These are phyloP conservation scores for Lactifluus echinatus DNA, from an alignment of 768 basidiomycete species.

Conservation along the genomic window DNA sequence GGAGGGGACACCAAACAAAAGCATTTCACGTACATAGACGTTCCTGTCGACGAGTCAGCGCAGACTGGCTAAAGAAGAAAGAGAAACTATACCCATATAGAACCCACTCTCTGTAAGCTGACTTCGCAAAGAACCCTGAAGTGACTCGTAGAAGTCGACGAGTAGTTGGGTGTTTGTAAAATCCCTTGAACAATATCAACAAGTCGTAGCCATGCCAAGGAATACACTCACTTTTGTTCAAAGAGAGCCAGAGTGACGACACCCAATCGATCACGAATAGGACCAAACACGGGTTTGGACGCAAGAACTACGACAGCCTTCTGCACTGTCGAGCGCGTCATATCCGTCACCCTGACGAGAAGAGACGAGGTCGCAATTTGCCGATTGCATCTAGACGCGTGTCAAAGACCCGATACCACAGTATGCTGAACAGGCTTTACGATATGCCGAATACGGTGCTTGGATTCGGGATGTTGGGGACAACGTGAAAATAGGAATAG, in stretches of 20 bases:
- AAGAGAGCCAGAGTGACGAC: slow-evolving; percentile 91
- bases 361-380: slow-evolving; percentile 80
- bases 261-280: slow-evolving; percentile 89
- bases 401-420: background rate
- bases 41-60: slow-evolving; percentile 37
- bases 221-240: slow-evolving; percentile 51
- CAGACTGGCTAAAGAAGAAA: background rate
- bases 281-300: slow-evolving; percentile 85
- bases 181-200: slow-evolving; percentile 43
- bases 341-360: slow-evolving; percentile 69
- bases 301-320: slow-evolving; percentile 96
- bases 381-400: slow-evolving; percentile 69
- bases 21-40: slow-evolving; percentile 43
- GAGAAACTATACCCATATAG: slow-evolving; percentile 71
- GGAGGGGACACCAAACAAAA: slow-evolving; percentile 17
- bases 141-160: slow-evolving; percentile 73
- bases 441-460: slow-evolving; percentile 95
- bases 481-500: slow-evolving; percentile 93
- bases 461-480: slow-evolving; percentile 58
- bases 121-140: slow-evolving; percentile 65
- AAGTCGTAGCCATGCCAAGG: background rate
- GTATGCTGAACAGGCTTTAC: slow-evolving; percentile 34
- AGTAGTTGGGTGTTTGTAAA: slow-evolving; percentile 83
- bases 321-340: slow-evolving; percentile 93
- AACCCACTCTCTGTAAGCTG: slow-evolving; percentile 89